Conservation (phyloP, 2,329 filamentous ascomycete species). For the Colletotrichum incanum region DNA sequence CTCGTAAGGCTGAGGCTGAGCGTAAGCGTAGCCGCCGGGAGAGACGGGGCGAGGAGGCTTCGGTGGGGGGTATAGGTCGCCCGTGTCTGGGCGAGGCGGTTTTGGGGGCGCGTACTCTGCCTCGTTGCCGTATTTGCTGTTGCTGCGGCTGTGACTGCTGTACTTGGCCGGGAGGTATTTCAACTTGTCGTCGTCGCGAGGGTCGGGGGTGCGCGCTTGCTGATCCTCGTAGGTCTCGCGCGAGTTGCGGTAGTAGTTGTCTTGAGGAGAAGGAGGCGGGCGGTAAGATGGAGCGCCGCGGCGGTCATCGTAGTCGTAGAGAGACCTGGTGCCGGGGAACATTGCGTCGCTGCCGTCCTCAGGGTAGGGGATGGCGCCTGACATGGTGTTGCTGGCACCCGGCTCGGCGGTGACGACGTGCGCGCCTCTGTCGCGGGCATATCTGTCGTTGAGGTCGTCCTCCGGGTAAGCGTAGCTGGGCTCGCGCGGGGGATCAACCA, state of each 20-base stretch:
- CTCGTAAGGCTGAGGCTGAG: slow-evolving; percentile 50
- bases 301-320: slow-evolving; percentile 59
- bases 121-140: slow-evolving; percentile 43
- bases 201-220: slow-evolving; percentile 45
- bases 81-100: slow-evolving; percentile 47
- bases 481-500: slow-evolving; percentile 59
- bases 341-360: slow-evolving; percentile 56
- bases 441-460: slow-evolving; percentile 59
- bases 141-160: slow-evolving; percentile 52
- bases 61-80: slow-evolving; percentile 54
- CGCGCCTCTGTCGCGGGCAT: slow-evolving; percentile 46
- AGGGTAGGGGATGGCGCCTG: slow-evolving; percentile 56
- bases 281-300: slow-evolving; percentile 50
- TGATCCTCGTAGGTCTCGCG: slow-evolving; percentile 52
- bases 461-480: slow-evolving; percentile 60
- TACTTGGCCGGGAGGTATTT: slow-evolving; percentile 67
- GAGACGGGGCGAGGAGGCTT: slow-evolving; percentile 41
- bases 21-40: slow-evolving; percentile 47
- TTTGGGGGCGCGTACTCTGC: slow-evolving; percentile 47
- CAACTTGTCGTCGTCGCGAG: slow-evolving; percentile 55
- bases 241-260: slow-evolving; percentile 56
- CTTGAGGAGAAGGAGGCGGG: slow-evolving; percentile 53
- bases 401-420: slow-evolving; percentile 40
- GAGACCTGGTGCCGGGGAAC: slow-evolving; percentile 54
- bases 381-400: slow-evolving; percentile 26